phyloP scores from a whole-genome alignment of 2,329 filamentous ascomycete species.

The Penicillium nordicum region DNA sequence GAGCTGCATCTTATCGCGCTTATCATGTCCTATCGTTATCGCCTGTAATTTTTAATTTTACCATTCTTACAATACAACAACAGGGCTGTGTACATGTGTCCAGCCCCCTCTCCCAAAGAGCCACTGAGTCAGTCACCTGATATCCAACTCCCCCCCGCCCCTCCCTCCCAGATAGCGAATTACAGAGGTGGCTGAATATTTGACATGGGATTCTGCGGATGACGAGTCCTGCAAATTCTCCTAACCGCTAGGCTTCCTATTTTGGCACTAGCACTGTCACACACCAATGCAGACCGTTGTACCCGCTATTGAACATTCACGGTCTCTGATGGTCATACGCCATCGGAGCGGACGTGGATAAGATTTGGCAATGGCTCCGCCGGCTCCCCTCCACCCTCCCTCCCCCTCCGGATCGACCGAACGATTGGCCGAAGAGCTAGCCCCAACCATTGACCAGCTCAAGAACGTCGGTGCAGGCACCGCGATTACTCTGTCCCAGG shows the following conservation, averaged over 20 bases:
- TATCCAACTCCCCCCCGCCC: conserved; percentile 1
- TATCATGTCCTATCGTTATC: conserved; percentile 17
- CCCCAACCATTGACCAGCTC: conserved; percentile 38
- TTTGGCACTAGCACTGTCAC: conserved; percentile 18
- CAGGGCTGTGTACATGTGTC: background rate
- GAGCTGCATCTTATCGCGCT: conserved; percentile 13
- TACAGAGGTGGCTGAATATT: conserved; percentile 13
- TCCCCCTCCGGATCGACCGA: conserved; percentile 33
- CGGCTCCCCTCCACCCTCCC: conserved; percentile 25
- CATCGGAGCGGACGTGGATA: conserved; percentile 32
- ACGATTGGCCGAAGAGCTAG: conserved; percentile 37
- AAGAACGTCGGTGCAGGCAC: conserved; percentile 31
- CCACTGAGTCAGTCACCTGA: conserved; percentile 21
- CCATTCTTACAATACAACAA: background rate
- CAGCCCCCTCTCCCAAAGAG: conserved; percentile 1
- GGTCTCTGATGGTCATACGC: conserved; percentile 34
- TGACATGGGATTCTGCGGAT: conserved; percentile 4
- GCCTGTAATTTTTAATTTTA: background rate
- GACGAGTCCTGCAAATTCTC: conserved; percentile 4
- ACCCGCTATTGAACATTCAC: conserved; percentile 31
- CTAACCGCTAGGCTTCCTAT: conserved; percentile 1
- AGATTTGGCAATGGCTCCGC: conserved; percentile 32
- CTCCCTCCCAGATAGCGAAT: conserved; percentile 1
- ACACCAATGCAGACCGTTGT: conserved; percentile 37
- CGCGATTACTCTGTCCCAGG: conserved; percentile 31